Evolutionary conservation across 768 basidiomycete species (phyloP), one percentile per base, ranked within the genome.

Genomic region (Boletus barrowsii): DNA sequence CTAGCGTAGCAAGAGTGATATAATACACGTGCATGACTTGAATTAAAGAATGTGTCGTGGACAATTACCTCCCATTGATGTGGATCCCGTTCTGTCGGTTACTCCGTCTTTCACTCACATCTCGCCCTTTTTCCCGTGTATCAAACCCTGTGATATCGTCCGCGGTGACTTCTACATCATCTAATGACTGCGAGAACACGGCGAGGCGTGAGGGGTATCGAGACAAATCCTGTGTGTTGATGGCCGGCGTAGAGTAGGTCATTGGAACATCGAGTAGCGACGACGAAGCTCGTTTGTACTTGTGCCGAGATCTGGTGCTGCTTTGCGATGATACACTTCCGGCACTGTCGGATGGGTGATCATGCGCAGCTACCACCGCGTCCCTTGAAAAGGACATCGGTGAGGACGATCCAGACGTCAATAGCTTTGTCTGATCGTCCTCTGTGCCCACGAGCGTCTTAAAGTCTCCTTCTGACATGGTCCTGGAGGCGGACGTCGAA

Each of bases 291-390:
- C 73, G 61, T 39, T 18, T 70, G 53, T 59, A 54, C 49, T 55
- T 68, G 47, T 72, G 60, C 26, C 70, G 61, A 26, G 68, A 39
- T 56, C 64, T 56, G 9, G 70, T 52, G 35, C 62, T 60, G 15
- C 43, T 44, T n/a, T 55, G 57, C 20, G 60, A 53, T 8, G 66
- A 53, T 39, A 75, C 62, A 59, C 78, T 76, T 55, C 71, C 75
- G 17, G 74, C 68, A 22, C 76, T 71, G 58, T 77, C 80, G 14
- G 87, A 87, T 30, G 87, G 87, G 64, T 88, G 88, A 41, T 70
- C 62, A 14, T 73, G 68, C 1, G 53, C 45, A 7, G 60, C 65
- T 7, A 48, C 53, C 0, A 26, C 47, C 1, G 43, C 37, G 10
- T 46, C 41, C 30, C 24, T 51, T 3, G 58, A 41, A 13, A 62